These are phyloP conservation scores for Melastoma malabathricum DNA, from an alignment of 345 rosid species.

Conservation along the genomic window DNA sequence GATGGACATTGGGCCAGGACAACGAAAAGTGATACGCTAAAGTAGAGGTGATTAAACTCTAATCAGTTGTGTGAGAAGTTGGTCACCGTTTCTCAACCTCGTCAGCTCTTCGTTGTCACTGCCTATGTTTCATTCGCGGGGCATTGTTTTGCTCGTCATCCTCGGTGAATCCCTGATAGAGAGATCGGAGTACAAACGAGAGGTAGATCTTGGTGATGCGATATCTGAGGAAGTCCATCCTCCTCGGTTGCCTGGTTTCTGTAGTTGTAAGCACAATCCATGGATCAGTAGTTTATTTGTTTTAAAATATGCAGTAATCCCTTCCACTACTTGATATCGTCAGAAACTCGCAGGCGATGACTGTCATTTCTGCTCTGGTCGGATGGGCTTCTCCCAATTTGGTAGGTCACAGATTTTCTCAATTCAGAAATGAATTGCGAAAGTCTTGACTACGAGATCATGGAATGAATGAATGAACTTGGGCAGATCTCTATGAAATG, in stretches of 20 bases:
- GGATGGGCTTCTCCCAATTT: slow-evolving; percentile 25
- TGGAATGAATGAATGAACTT: no score
- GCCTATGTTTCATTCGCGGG: not conserved
- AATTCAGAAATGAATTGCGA: not conserved
- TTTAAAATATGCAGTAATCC: not conserved
- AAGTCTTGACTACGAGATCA: no score
- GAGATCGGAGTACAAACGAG: slow-evolving; percentile 10
- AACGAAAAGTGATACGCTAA: not conserved
- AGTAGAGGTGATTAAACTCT: not conserved
- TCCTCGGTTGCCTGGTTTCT: slow-evolving; percentile 15
- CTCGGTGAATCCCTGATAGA: slow-evolving; percentile 12
- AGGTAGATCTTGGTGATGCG: slow-evolving; percentile 21
- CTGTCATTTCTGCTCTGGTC: slow-evolving; percentile 10
- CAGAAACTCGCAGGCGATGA: slow-evolving; percentile 7
- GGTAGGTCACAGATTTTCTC: slow-evolving; percentile 2
- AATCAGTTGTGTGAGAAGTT: not conserved
- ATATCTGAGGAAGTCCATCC: slow-evolving; percentile 14
- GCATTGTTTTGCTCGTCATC: slow-evolving; percentile 7
- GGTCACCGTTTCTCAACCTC: slow-evolving; percentile 15
- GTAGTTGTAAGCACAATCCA: slow-evolving; percentile 9
- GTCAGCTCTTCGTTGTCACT: slow-evolving; percentile 16
- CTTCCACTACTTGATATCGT: not conserved
- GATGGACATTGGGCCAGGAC: not conserved
- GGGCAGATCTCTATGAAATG: no score
- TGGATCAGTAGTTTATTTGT: not conserved